Conservation (phyloP, 768 basidiomycete species). For the button mushroom (Agaricus bisporus) region DNA sequence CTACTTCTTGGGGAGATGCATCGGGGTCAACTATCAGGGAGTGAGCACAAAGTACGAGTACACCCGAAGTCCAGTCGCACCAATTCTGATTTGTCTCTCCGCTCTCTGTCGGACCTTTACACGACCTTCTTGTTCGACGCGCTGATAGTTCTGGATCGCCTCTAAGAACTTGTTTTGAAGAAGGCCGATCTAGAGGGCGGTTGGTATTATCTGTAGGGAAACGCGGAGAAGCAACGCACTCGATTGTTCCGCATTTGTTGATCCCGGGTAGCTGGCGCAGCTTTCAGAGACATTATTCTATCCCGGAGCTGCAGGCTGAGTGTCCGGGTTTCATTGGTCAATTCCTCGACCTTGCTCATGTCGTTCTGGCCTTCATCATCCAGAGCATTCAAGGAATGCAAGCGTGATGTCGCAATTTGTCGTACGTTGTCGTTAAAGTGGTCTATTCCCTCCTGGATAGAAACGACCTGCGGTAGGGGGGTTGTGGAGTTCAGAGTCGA, state of each 20-base stretch:
- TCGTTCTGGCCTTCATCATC: constrained; percentile 24
- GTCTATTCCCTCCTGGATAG: constrained; percentile 35
- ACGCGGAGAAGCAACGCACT: constrained; percentile 17
- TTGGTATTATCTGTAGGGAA: not conserved
- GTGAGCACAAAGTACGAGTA: not conserved
- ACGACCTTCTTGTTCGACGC: constrained; percentile 66
- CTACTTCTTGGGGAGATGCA: constrained; percentile 76
- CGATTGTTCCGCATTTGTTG: constrained; percentile 32
- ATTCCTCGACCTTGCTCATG: constrained; percentile 42
- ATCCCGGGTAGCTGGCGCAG: constrained; percentile 23
- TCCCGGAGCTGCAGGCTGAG: constrained; percentile 52
- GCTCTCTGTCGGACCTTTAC: constrained; percentile 58
- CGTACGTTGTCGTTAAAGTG: constrained; percentile 31
- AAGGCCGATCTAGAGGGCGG: constrained; percentile 41
- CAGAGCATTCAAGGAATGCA: constrained; percentile 30
- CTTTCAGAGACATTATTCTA: constrained; percentile 52
- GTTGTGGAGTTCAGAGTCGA: not conserved
- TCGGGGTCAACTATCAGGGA: constrained; percentile 70
- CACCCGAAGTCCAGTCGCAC: constrained; percentile 26
- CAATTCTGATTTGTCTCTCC: constrained; percentile 75
- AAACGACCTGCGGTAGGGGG: constrained; percentile 25
- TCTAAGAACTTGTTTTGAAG: constrained; percentile 69
- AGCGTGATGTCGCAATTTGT: constrained; percentile 30
- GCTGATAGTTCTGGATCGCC: constrained; percentile 72
- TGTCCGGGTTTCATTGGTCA: constrained; percentile 53